Evolutionary conservation across 208 protist species (phyloP).

Genomic region (Giardia duodenalis): DNA sequence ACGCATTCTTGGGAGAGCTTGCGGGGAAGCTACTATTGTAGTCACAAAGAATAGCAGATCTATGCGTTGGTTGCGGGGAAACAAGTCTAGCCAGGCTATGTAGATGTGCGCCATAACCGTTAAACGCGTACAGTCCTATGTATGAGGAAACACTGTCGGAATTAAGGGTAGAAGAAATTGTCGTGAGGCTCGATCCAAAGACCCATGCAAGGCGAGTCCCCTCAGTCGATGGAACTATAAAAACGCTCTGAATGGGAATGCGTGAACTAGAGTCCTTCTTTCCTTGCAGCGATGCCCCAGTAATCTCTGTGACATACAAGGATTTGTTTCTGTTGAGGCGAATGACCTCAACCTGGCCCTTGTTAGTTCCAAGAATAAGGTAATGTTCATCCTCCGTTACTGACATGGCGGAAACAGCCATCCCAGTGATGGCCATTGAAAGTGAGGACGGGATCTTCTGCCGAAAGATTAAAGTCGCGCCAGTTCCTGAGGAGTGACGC

Average conservation of each 20-base stretch:
- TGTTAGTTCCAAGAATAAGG: neutral
- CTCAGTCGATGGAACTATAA: neutral
- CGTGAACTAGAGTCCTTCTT: neutral
- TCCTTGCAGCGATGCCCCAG: neutral
- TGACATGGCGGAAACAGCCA: neutral
- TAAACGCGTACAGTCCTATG: neutral
- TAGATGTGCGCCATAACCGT: neutral
- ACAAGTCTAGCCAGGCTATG: neutral
- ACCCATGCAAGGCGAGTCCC: neutral
- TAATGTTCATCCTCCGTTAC: neutral
- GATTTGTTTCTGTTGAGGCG: neutral
- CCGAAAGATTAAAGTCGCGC: neutral
- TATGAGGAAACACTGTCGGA: no score
- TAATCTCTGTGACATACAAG: neutral
- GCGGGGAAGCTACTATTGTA: no score
- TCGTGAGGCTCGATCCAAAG: neutral
- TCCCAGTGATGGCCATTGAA: neutral
- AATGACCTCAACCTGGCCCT: neutral
- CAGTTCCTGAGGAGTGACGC: no score
- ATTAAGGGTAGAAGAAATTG: neutral
- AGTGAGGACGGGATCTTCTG: neutral
- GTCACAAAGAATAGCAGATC: neutral
- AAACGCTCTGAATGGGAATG: neutral
- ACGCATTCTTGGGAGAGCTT: neutral
- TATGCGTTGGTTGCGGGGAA: neutral